Evolutionary conservation across 441 rosid species (phyloP), one percentile per base, ranked within the genome.

Genomic region (Populus hybrid): DNA sequence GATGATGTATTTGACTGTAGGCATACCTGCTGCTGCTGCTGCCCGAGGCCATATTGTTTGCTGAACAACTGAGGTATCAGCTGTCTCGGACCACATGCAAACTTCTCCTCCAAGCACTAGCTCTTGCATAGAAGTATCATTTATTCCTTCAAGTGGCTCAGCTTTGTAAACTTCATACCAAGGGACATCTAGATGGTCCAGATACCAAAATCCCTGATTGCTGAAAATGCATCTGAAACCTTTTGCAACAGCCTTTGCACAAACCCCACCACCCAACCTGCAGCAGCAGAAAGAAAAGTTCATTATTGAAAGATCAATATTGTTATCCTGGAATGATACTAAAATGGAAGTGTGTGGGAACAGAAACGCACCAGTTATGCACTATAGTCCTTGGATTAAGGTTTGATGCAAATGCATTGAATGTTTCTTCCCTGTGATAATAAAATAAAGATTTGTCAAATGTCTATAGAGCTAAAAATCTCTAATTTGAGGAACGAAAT

Each of bases 1-100:
- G 10, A 10, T 54, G 10, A 46, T 30, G 4, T 64, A 14, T 67
- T 28, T 36, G n/a, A 74, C 23, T 10, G 1, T 12, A 59, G 50
- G 23, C 32, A 65, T 76, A 90, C 98, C 98, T 80, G 99, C 97
- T 73, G 97, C 99, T 8, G 99, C 96, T 3, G 99, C 97, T 73
- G 99, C 97, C 24, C 95, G 95, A 63, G 98, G 99, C 99, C 99
- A 95, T 84, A 95, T 91, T 8, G 98, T 94, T 80, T 92, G 97
- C 84, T 89, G 97, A 78, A 95, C 88, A 81, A 83, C 87, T 10
- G 99, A 95, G 28, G 98, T 71, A 81, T 95, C 99, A 66, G 93
- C 91, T 73, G 89, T 90, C 87, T 95, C 99, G 16, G 84, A 92
- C 99, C 98, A 95, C 98, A 95, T 91, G 84, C 99, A 95, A 81